These are phyloP conservation scores for Thinopyrum elongatum DNA, from an alignment of 176 grass and related monocot genomes.

Conservation along the genomic window DNA sequence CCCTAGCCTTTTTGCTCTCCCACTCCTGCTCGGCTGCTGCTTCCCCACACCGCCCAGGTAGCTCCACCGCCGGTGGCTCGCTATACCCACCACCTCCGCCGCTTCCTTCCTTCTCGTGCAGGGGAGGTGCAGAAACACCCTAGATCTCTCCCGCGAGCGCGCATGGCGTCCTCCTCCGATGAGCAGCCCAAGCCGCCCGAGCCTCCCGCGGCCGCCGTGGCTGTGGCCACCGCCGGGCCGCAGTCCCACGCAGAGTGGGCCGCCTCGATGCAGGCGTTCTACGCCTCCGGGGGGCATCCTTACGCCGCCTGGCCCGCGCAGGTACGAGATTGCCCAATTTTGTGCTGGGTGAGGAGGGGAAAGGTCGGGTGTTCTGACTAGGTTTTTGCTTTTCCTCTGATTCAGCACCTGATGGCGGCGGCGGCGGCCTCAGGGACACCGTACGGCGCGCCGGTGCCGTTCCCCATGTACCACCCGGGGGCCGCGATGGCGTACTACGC, in stretches of 20 bases:
- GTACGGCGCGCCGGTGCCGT: constrained; percentile 71
- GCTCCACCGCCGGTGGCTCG: constrained; percentile 47
- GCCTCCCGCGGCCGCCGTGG: constrained; percentile 28
- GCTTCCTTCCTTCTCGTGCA: background rate
- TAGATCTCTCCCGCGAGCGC: constrained; percentile 8
- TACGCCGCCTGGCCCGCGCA: constrained; percentile 73
- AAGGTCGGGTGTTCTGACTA: constrained; percentile 29
- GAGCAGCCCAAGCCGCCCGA: constrained; percentile 73
- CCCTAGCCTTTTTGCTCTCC: constrained; percentile 47
- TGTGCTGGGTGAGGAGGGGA: background rate
- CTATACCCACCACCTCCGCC: constrained; percentile 21
- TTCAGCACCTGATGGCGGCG: constrained; percentile 74
- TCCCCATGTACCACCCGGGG: constrained; percentile 64
- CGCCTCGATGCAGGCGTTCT: constrained; percentile 59
- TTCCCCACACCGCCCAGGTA: constrained; percentile 46
- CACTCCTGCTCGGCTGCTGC: background rate
- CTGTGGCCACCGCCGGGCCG: background rate
- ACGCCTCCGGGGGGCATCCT: constrained; percentile 50
- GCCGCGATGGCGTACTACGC: constrained; percentile 77
- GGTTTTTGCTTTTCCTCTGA: constrained; percentile 24
- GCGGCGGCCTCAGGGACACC: constrained; percentile 41
- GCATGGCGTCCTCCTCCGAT: constrained; percentile 58
- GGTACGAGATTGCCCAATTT: constrained; percentile 28
- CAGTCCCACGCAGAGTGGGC: constrained; percentile 53
- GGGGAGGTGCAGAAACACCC: background rate